phyloP scores from a whole-genome alignment of 148 eudicot genomes.

The Camellia japonica region DNA sequence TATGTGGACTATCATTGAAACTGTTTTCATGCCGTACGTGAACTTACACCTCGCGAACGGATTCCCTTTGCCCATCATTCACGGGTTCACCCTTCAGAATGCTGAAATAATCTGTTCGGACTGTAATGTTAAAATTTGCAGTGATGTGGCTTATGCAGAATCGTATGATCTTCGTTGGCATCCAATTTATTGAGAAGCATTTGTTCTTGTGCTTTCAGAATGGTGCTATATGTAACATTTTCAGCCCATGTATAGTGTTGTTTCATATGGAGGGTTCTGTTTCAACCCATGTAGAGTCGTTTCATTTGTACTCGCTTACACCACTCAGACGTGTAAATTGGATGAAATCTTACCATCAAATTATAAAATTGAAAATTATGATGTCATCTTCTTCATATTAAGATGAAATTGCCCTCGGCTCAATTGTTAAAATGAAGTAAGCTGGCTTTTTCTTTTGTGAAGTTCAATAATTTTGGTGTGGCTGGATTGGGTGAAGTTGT shows the following conservation, averaged over 20 bases:
- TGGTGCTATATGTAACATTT: neutral
- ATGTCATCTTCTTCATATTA: no score
- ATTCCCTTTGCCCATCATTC: slow-evolving; percentile 67
- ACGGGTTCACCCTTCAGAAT: slow-evolving; percentile 59
- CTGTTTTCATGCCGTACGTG: slow-evolving; percentile 62
- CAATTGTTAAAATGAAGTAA: no score
- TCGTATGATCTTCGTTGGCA: slow-evolving; percentile 3
- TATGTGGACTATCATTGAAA: slow-evolving; percentile 64
- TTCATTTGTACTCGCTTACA: neutral
- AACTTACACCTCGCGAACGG: slow-evolving; percentile 61
- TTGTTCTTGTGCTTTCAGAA: neutral
- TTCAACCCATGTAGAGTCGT: slow-evolving; percentile 7
- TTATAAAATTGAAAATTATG: no score
- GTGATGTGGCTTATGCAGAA: slow-evolving; percentile 46
- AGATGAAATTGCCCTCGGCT: no score
- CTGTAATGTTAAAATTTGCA: slow-evolving; percentile 50
- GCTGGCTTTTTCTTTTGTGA: no score
- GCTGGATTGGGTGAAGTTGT: no score
- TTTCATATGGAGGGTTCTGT: neutral
- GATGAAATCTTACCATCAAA: neutral
- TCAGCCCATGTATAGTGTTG: neutral
- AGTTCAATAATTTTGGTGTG: no score
- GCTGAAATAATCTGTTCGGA: slow-evolving; percentile 49
- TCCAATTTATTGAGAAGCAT: slow-evolving; percentile 5
- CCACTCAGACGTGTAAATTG: neutral